A percentile compares a stretch with the other conserved stretches of the same genome.
phyloP scores from a whole-genome alignment of 2,329 filamentous ascomycete species.

The Talaromyces marneffei region DNA sequence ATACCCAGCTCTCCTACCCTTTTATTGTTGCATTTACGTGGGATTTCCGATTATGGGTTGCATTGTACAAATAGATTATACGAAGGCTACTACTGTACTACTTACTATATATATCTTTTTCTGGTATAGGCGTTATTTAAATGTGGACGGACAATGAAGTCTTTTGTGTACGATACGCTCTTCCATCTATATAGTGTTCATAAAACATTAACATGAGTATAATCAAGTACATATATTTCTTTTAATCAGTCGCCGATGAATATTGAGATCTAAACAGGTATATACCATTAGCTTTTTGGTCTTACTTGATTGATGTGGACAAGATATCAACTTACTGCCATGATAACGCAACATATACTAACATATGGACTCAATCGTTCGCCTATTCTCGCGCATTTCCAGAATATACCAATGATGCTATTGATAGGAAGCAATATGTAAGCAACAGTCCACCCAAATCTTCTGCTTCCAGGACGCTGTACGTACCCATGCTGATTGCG shows the following conservation, averaged over 20 bases:
- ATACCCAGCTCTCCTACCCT: constrained; percentile 19
- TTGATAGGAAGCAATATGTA: not conserved
- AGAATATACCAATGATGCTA: constrained; percentile 79
- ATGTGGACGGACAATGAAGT: not conserved
- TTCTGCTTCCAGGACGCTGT: not conserved
- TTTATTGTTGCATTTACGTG: not conserved
- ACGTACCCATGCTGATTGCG: constrained; percentile 82
- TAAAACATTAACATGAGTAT: not conserved
- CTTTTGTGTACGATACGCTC: not conserved
- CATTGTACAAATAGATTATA: not conserved
- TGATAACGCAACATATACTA: constrained; percentile 83
- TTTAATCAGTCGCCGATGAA: constrained; percentile 31
- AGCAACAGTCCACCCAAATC: not conserved
- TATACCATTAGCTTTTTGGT: not conserved
- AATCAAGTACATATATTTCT: not conserved
- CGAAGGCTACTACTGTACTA: not conserved
- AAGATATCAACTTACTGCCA: constrained; percentile 64
- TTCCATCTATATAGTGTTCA: constrained; percentile 1
- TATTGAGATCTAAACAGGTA: constrained; percentile 27
- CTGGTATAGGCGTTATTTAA: not conserved
- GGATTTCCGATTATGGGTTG: not conserved
- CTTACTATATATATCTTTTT: not conserved
- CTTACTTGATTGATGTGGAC: not conserved
- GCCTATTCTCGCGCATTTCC: constrained; percentile 90
- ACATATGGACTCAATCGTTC: constrained; percentile 93